Evolutionary conservation across 23 red algal species (phyloP).

Genomic region (Agarophyton chilense): DNA sequence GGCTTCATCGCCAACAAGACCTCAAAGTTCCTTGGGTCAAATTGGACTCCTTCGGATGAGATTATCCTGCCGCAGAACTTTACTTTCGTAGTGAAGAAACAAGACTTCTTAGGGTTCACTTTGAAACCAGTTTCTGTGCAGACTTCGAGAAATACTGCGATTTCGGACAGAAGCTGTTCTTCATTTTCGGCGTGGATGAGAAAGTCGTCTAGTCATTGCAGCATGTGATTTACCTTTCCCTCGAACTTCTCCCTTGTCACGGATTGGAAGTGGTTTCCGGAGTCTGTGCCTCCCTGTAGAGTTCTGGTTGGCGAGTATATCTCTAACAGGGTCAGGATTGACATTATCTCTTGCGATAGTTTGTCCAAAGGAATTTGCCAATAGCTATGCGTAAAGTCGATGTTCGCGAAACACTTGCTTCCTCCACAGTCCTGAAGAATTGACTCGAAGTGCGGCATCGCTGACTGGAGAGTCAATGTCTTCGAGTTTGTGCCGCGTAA

Average conservation of each 20-base stretch:
- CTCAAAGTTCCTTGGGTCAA: conserved; percentile 2
- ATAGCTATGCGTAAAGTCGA: conserved; percentile 46
- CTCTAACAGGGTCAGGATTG: no score
- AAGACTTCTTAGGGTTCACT: conserved; percentile 28
- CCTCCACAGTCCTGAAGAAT: not conserved
- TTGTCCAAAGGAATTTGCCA: conserved; percentile 49
- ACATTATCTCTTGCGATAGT: no score
- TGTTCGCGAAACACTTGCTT: not conserved
- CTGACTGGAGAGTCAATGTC: not conserved
- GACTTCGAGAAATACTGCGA: no score
- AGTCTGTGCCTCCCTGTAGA: no score
- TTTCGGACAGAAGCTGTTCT: not conserved
- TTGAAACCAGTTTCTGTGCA: not conserved
- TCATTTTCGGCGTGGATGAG: not conserved
- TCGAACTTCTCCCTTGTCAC: no score
- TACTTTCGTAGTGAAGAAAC: conserved; percentile 3
- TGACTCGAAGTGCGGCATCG: not conserved
- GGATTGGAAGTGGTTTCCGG: no score
- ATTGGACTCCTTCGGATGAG: not conserved
- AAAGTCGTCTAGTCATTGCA: conserved; percentile 25
- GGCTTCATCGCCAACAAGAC: conserved; percentile 10
- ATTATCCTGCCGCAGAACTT: conserved; percentile 47
- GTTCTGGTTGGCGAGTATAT: no score
- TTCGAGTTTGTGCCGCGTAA: not conserved
- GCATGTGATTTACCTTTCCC: no score